phyloP scores from a whole-genome alignment of 148 eudicot species.

The Fagopyrum tataricum region DNA sequence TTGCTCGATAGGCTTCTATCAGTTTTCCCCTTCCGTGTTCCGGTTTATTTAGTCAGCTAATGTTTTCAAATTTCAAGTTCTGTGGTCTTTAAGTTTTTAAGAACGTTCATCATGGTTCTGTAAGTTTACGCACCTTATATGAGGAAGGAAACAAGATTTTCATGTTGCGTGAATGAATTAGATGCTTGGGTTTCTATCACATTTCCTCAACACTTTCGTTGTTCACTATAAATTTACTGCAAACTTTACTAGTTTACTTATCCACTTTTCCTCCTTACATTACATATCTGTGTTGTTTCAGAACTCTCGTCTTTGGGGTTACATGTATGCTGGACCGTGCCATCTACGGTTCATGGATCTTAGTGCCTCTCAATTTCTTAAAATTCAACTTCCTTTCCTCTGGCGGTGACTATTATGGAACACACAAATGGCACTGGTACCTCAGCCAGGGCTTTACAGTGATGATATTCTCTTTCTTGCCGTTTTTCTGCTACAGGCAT shows the following conservation, averaged over 20 bases:
- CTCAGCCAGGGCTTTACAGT: constrained; percentile 82
- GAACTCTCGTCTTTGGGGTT: constrained; percentile 55
- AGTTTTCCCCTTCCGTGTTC: background rate
- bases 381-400: constrained; percentile 93
- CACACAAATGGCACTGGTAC: constrained; percentile 98
- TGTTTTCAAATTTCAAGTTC: background rate
- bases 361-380: constrained; percentile 86
- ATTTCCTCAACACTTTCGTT: background rate
- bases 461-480: constrained; percentile 82
- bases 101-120: background rate
- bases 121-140: background rate
- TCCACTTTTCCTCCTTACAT: background rate
- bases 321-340: constrained; percentile 59
- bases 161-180: background rate
- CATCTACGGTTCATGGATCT: constrained; percentile 84
- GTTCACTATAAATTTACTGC: background rate
- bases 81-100: background rate
- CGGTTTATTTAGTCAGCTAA: background rate
- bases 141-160: background rate
- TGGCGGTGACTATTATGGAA: constrained; percentile 99
- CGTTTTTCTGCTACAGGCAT: constrained; percentile 71
- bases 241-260: background rate
- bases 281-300: constrained; percentile 21
- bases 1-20: background rate
- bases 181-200: constrained; percentile 7